Evolutionary conservation across 495 filamentous ascomycete genomes (phyloP).

Genomic region (Echria macrotheca): DNA sequence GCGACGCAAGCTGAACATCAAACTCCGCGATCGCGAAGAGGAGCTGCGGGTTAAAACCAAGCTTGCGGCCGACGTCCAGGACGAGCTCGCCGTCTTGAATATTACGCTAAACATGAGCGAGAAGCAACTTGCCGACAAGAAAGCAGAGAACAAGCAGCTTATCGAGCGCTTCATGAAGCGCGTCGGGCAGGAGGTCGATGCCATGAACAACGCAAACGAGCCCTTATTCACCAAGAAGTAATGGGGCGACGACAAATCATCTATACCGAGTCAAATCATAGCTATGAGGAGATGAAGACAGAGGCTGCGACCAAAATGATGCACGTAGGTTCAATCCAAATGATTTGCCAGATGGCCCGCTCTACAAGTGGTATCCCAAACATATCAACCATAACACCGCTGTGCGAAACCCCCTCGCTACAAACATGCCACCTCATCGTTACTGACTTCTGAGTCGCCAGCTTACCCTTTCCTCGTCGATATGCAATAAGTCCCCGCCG

Average conservation of each 20-base stretch:
- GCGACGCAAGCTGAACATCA: slow-evolving; percentile 51
- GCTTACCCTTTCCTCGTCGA: slow-evolving; percentile 63
- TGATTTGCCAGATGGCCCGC: too few relatives aligned
- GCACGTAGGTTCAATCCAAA: too few relatives aligned
- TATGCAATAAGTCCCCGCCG: slow-evolving; percentile 78
- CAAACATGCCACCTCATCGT: too few relatives aligned
- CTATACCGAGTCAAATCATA: too few relatives aligned
- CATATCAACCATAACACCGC: neutral
- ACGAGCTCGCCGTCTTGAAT: slow-evolving; percentile 79
- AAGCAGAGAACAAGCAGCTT: slow-evolving; percentile 81
- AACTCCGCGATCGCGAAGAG: slow-evolving; percentile 74
- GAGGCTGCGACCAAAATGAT: too few relatives aligned
- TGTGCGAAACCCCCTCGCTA: too few relatives aligned
- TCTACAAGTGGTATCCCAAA: slow-evolving; percentile 5
- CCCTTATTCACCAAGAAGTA: slow-evolving; percentile 17
- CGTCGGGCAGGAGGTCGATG: slow-evolving; percentile 79
- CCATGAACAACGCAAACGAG: slow-evolving; percentile 66
- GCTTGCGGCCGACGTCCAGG: slow-evolving; percentile 80
- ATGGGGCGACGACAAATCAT: too few relatives aligned
- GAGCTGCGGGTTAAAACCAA: slow-evolving; percentile 79
- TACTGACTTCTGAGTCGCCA: neutral
- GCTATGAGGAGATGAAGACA: too few relatives aligned
- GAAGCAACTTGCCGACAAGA: slow-evolving; percentile 58
- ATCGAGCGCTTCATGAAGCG: slow-evolving; percentile 87
- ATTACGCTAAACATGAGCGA: slow-evolving; percentile 85